phyloP scores from a whole-genome alignment of 2,329 filamentous ascomycete species.

The Helminthosporium solani region DNA sequence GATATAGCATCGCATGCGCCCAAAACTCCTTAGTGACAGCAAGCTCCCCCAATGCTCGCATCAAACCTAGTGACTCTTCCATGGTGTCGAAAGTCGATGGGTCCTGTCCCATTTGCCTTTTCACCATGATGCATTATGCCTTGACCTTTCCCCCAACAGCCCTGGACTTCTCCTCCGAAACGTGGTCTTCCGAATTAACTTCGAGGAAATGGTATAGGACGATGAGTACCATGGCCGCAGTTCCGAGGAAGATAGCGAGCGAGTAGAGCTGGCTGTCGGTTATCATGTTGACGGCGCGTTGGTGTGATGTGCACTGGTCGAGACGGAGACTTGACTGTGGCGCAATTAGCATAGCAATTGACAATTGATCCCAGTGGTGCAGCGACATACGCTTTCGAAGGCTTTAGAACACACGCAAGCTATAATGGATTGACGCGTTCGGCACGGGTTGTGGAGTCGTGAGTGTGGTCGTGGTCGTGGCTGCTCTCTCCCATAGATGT shows the following conservation, averaged over 20 bases:
- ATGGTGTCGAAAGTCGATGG: not conserved
- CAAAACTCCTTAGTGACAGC: not conserved
- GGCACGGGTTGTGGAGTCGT: not conserved
- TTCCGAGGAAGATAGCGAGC: constrained; percentile 90
- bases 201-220: constrained; percentile 96
- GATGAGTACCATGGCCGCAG: constrained; percentile 85
- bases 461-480: not conserved
- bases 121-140: constrained; percentile 4
- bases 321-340: not conserved
- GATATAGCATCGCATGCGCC: not conserved
- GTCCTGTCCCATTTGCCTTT: not conserved
- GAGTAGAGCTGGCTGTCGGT: constrained; percentile 88
- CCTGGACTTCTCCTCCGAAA: constrained; percentile 29
- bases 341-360: not conserved
- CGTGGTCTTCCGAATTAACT: constrained; percentile 71
- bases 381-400: not conserved
- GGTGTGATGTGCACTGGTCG: not conserved
- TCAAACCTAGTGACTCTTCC: not conserved
- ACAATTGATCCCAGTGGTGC: no score
- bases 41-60: not conserved
- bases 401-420: not conserved
- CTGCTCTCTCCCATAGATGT: no score
- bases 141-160: constrained; percentile 31
- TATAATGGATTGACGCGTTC: not conserved
- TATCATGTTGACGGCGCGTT: constrained; percentile 67